Base-by-base conservation (phyloP, 441 rosid species). In the Erodium texanum region DNA sequence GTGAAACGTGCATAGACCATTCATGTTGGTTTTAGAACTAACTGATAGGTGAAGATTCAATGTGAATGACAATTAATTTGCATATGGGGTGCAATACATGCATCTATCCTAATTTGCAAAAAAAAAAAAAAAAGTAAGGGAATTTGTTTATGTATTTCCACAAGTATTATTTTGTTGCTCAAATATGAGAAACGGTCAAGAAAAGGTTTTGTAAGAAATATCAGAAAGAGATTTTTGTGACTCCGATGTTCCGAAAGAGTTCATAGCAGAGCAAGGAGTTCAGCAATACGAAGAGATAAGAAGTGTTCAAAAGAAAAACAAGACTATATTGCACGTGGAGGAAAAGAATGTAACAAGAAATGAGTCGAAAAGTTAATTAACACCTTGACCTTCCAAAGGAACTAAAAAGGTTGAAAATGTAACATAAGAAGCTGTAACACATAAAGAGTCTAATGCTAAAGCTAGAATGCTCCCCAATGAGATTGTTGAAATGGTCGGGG, bases 221-320 rank as follows among this genome's bases (percentile, higher is more conserved):
- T 75, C 82, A 59, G 80, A 73, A 7, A 76, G 70, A 54, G 84
- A 77, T 66, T 89, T 82, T 22, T 77, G 78, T 14, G 86, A 83
- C 18, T 87, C 89, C 2, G 92, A 87, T 29, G 85, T 85, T 23
- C 98, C 98, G 0, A 97, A 93, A 79, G 97, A 90, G 68, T 78
- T 89, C 64, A 81, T 92, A 3, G 80, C 82, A 16, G 90, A 89
- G 62, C 96, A 93, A 94, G 96, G 88, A 7, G 64, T 80, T 68
- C 78, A 72, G 59, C 84, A 79, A 76, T 89, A 93, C 32, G 89
- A 75, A 73, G 83, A 80, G 29, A 70, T 93, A 66, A 82, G 83
- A 72, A 84, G 82, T 68, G 68, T 85, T 50, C 81, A 83, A 76
- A 83, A 80, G 79, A 91, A 87, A 15, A 93, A 68, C 65, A 84